Evolutionary conservation across 345 rosid species (phyloP).

Genomic region (Excoecaria agallocha): DNA sequence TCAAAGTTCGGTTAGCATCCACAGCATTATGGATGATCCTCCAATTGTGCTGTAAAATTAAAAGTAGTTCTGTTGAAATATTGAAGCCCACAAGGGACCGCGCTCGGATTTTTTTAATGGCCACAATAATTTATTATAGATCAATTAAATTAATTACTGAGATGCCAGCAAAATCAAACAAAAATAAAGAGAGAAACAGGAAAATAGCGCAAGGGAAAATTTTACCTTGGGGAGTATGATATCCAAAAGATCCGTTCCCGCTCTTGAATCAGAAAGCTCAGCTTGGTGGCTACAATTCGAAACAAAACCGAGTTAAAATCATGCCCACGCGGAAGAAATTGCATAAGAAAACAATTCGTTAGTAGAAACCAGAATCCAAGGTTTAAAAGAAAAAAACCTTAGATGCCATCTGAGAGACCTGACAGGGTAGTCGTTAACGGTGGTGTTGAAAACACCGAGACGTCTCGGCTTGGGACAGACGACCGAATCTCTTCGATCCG

Average conservation of each 20-base stretch:
- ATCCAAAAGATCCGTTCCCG: slow-evolving; percentile 67
- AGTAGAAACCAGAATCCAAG: background rate
- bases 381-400: slow-evolving; percentile 25
- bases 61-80: background rate
- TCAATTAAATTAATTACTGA: background rate
- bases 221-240: slow-evolving; percentile 69
- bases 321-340: background rate
- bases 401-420: slow-evolving; percentile 58
- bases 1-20: background rate
- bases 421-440: slow-evolving; percentile 43
- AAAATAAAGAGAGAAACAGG: background rate
- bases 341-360: background rate
- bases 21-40: background rate
- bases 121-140: background rate
- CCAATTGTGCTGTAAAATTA: background rate
- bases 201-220: background rate
- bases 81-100: background rate
- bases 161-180: background rate
- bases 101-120: background rate
- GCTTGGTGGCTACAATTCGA: slow-evolving; percentile 61
- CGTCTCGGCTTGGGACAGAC: slow-evolving; percentile 84
- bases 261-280: slow-evolving; percentile 55
- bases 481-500: slow-evolving; percentile 47
- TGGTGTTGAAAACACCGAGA: slow-evolving; percentile 33
- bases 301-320: too few species aligned